Percentiles rank a stretch among this genome's conserved stretches.
Evolutionary conservation across 2,329 filamentous ascomycete species (phyloP).

Genomic region (Nothophaeocryptopus gaeumannii): DNA sequence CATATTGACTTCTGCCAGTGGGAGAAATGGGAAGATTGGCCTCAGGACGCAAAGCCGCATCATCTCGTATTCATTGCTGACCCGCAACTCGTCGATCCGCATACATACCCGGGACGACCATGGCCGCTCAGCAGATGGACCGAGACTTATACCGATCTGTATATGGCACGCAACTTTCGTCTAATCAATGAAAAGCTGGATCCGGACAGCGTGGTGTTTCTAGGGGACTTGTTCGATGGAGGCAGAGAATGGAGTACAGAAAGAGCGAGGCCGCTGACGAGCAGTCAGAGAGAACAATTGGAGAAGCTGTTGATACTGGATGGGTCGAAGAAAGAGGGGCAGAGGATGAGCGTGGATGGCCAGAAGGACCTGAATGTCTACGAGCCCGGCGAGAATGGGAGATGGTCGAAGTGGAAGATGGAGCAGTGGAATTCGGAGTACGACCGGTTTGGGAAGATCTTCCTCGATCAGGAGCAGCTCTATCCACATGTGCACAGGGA

Average conservation of each 20-base stretch:
- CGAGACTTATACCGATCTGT: constrained; percentile 78
- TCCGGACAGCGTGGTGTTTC: constrained; percentile 86
- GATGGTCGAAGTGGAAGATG: constrained; percentile 70
- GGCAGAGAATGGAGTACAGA: constrained; percentile 88
- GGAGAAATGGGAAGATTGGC: constrained; percentile 91
- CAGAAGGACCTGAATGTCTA: constrained; percentile 28
- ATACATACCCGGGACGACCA: constrained; percentile 85
- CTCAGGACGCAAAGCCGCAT: constrained; percentile 73
- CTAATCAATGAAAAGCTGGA: constrained; percentile 70
- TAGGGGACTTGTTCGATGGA: constrained; percentile 93
- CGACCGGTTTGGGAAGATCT: constrained; percentile 78
- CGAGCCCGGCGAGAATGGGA: constrained; percentile 31
- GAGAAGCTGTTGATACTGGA: constrained; percentile 20
- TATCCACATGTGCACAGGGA: constrained; percentile 27
- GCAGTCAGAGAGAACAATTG: constrained; percentile 22
- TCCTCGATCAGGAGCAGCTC: constrained; percentile 53
- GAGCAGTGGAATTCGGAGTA: constrained; percentile 87
- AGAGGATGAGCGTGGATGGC: constrained; percentile 19
- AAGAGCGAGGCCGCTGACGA: constrained; percentile 33
- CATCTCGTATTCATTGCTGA: constrained; percentile 82
- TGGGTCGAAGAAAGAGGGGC: constrained; percentile 23
- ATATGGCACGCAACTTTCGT: constrained; percentile 78
- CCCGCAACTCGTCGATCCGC: constrained; percentile 86
- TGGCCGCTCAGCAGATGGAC: constrained; percentile 68
- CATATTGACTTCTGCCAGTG: constrained; percentile 73